Conservation (phyloP, 2,329 filamentous ascomycete species). For the Incumbomyces delicatus region DNA sequence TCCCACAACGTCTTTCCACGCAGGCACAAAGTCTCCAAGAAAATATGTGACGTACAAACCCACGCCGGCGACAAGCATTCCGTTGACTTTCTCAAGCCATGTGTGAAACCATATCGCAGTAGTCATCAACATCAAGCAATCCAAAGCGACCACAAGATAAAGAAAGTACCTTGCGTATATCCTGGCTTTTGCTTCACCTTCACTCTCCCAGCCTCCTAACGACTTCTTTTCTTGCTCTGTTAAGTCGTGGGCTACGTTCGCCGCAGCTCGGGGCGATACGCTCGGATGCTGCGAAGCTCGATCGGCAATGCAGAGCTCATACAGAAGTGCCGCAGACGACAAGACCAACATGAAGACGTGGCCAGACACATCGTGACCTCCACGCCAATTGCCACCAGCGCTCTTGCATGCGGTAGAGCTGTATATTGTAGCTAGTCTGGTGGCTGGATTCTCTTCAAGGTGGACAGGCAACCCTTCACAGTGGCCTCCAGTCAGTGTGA, state of each 20-base stretch:
- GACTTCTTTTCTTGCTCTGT: conserved; percentile 30
- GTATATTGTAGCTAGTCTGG: conserved; percentile 54
- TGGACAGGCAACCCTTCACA: conserved; percentile 46
- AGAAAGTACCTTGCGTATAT: conserved; percentile 44
- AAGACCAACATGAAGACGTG: conserved; percentile 89
- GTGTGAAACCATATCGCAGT: conserved; percentile 98
- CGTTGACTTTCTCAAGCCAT: conserved; percentile 80
- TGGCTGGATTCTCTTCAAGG: conserved; percentile 11
- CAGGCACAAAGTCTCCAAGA: conserved; percentile 35
- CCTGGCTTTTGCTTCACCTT: conserved; percentile 43
- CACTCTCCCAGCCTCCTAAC: conserved; percentile 23
- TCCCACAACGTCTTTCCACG: conserved; percentile 39
- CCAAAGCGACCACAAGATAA: conserved; percentile 56
- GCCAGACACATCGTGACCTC: conserved; percentile 93
- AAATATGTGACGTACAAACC: conserved; percentile 44
- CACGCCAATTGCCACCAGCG: conserved; percentile 72
- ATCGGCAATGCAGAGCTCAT: conserved; percentile 68
- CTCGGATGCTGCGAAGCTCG: conserved; percentile 28
- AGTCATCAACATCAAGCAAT: conserved; percentile 96
- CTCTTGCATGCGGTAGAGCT: conserved; percentile 60
- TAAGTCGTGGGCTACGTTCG: conserved; percentile 36
- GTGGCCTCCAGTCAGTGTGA: conserved; percentile 75
- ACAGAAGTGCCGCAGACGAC: conserved; percentile 67
- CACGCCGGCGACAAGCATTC: conserved; percentile 38
- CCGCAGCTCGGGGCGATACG: conserved; percentile 29